Base-by-base conservation (phyloP, 2,329 filamentous ascomycete genomes). In the Cephalotrichum gorgonifer region DNA sequence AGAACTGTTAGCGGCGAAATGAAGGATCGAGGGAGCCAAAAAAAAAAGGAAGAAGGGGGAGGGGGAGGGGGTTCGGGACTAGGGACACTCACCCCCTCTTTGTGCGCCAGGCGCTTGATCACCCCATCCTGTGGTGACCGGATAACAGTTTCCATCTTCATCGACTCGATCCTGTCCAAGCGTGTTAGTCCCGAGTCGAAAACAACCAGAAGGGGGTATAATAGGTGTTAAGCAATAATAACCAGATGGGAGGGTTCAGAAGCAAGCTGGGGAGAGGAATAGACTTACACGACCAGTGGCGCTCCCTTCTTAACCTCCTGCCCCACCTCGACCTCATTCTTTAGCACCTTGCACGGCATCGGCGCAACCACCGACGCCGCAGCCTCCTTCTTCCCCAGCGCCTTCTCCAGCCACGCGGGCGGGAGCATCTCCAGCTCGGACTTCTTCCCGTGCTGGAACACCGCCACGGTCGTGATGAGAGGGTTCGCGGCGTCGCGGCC, bases 321-420 rank as follows among this genome's bases (percentile, higher is more conserved):
- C 0, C 93, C 93, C 57, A 88, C 88, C 26, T 75, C 69, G 0
- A 96, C 88, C 64, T 95, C 87, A 44, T 96, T 93, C 55, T 88
- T 81, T 53, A 98, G 69, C 25, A 98, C 85, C 70, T 97, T 97
- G 69, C 93, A 97, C 2, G 93, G 93, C 93, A 98, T 98, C 0
- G 93, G 93, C 22, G 93, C 88, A 23, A 87, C 75, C 2, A 97
- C 88, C 48, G 85, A 93, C 52, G 91, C 90, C 6, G 82, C 75
- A 1, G 78, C 76, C 60, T 95, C 88, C 63, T 88, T 90, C 53
- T 86, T 70, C 0, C 91, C 90, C 7, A 96, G 73, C 0, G 88
- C 89, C 66, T 94, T 91, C 57, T 89, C 86, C 51, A 86, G 85
- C 89, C 90, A 98, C 42, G 73, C 72, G 0, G 91, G 89, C 17